Conservation (phyloP, 192 early-diverging fungal species). For the Coemansia sp. region DNA sequence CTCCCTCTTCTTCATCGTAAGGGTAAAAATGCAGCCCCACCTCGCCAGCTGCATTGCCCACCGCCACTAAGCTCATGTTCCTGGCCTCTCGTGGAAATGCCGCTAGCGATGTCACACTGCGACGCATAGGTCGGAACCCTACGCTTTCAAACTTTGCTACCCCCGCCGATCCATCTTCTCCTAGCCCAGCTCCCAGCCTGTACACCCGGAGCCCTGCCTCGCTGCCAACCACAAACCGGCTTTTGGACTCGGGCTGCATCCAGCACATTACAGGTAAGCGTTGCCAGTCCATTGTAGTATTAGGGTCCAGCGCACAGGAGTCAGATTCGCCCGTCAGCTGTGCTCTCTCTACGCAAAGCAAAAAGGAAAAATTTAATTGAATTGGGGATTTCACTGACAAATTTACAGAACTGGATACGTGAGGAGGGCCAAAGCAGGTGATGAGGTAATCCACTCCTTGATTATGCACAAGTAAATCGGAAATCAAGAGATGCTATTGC, state of each 20-base stretch:
- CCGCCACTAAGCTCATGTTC: constrained; percentile 30
- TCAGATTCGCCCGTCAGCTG: not conserved
- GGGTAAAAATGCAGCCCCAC: constrained; percentile 41
- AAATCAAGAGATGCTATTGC: not conserved
- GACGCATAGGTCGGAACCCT: constrained; percentile 20
- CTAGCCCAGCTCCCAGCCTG: constrained; percentile 10
- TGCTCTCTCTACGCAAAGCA: not conserved
- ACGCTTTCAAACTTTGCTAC: constrained; percentile 11
- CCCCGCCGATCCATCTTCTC: not conserved
- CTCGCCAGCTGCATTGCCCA: constrained; percentile 29
- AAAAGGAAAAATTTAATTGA: not conserved
- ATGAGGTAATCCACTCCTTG: not conserved
- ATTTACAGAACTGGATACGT: too few species aligned
- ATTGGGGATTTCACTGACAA: too few species aligned
- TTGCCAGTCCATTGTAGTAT: not conserved
- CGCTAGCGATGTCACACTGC: constrained; percentile 28
- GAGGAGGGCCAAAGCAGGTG: too few species aligned
- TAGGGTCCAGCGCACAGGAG: not conserved
- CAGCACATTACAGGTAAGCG: constrained; percentile 33
- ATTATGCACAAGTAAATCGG: not conserved
- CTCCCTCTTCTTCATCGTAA: not conserved
- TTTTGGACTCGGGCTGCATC: constrained; percentile 35
- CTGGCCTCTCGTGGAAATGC: constrained; percentile 28
- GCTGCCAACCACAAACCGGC: constrained; percentile 30
- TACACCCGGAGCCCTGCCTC: constrained; percentile 33